Percentiles rank a stretch among this genome's conserved stretches.
Conservation (phyloP, 345 rosid species). For the Melastoma malabathricum region DNA sequence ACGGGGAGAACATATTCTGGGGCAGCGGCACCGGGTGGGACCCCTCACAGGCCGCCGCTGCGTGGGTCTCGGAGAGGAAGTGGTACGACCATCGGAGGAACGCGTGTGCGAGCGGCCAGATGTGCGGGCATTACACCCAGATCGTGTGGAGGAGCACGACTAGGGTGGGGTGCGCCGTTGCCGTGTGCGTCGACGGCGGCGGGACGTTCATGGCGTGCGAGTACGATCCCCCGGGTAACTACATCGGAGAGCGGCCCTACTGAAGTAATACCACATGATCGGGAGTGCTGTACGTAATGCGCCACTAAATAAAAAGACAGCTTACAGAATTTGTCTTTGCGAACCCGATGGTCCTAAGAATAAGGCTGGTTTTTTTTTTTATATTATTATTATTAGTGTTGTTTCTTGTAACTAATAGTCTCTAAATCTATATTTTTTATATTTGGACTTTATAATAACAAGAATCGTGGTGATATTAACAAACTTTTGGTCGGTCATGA, state of each 20-base stretch:
- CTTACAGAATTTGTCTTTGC: too few relatives aligned
- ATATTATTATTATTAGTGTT: too few relatives aligned
- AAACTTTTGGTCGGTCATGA: too few relatives aligned
- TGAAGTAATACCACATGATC: slow-evolving; percentile 10
- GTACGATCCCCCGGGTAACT: slow-evolving; percentile 95
- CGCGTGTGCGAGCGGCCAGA: slow-evolving; percentile 33
- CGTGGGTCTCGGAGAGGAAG: slow-evolving; percentile 57
- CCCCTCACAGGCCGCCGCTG: slow-evolving; percentile 48
- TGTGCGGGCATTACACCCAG: slow-evolving; percentile 93
- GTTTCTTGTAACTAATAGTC: too few relatives aligned
- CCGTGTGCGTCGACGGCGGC: slow-evolving; percentile 28
- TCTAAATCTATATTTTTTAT: too few relatives aligned
- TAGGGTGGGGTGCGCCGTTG: slow-evolving; percentile 62
- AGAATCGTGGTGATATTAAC: too few relatives aligned
- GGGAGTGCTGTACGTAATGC: too few relatives aligned
- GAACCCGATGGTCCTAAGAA: too few relatives aligned
- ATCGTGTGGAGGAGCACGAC: slow-evolving; percentile 56
- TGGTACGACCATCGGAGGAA: slow-evolving; percentile 44
- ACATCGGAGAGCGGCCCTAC: slow-evolving; percentile 74
- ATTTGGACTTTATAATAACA: too few relatives aligned
- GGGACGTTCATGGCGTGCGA: slow-evolving; percentile 86
- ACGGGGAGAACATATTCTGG: slow-evolving; percentile 93
- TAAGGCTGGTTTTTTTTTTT: too few relatives aligned
- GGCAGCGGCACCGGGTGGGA: slow-evolving; percentile 72
- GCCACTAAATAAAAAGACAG: too few relatives aligned